Evolutionary conservation across 352 stramenopile species (phyloP), one percentile per base, ranked within the genome.

Genomic region (Phytophthora pseudosyringae): DNA sequence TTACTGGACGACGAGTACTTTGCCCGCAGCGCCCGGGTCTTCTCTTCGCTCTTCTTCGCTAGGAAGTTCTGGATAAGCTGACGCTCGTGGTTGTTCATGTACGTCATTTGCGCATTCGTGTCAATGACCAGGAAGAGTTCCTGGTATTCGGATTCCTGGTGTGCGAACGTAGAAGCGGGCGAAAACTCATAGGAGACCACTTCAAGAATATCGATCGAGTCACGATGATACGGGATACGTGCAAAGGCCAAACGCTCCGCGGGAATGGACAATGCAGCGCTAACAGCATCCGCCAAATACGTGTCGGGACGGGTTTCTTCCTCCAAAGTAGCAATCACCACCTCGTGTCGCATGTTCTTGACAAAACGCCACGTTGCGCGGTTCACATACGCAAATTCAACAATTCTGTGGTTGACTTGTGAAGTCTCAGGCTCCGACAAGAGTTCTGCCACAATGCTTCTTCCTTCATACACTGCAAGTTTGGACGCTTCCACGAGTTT

Each of bases 121-220:
- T 95, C 84, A n/a, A 78, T 69, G 32, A 91, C 82, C n/a, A 95
- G 61, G 35, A 89, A 71, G 10, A 91, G 64, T 29, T 91, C 71
- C 55, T 89, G 83, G 54, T 91, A 90, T 55, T 90, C 76, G 4
- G 68, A 54, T 38, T 69, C 75, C 56, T 59, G 59, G 38, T 70
- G 18, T 29, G 55, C 50, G 26, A 80, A 53, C 2, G 71, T 53
- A n/a, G 72, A 26, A 10, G 64, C 61, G 1, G 67, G 58, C 8
- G 40, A 21, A 21, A 86, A 88, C n/a, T 77, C 54, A 56, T 85
- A 83, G 5, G 72, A 73, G 36, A 83, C 54, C n/a, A 90, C 76
- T 52, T 95, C 86, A 21, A 87, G 66, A n/a, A 95, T 84, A 60
- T 91, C 81, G 10, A 86, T 80, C 44, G 81, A 82, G 45, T 93